These are phyloP conservation scores for Aspergillus hiratsukae DNA, from an alignment of 2,329 filamentous ascomycete genomes.

Conservation along the genomic window DNA sequence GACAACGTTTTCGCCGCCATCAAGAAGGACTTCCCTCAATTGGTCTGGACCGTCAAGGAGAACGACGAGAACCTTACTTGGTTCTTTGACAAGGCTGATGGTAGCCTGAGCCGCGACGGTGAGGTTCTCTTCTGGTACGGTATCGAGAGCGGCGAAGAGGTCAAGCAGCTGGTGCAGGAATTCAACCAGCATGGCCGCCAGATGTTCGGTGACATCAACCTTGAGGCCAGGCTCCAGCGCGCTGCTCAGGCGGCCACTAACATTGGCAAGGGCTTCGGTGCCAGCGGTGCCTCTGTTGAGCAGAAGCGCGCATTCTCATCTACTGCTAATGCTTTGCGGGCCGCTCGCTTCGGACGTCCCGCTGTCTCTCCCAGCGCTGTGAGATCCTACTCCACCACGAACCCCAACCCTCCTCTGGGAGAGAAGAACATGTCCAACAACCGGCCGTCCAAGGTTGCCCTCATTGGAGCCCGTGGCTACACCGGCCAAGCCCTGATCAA, in stretches of 20 bases:
- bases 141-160: constrained; percentile 73
- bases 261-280: constrained; percentile 44
- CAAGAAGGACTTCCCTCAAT: constrained; percentile 85
- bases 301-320: constrained; percentile 68
- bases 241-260: constrained; percentile 67
- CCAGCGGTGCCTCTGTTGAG: constrained; percentile 47
- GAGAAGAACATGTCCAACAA: constrained; percentile 83
- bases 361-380: constrained; percentile 26
- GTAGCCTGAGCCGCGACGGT: constrained; percentile 77
- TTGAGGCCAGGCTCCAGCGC: constrained; percentile 77
- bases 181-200: constrained; percentile 77
- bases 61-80: constrained; percentile 95
- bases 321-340: constrained; percentile 38
- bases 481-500: constrained; percentile 88
- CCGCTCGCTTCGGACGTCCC: constrained; percentile 28
- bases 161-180: constrained; percentile 76
- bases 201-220: constrained; percentile 85
- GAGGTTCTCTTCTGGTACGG: constrained; percentile 97
- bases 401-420: constrained; percentile 85
- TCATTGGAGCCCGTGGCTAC: constrained; percentile 90
- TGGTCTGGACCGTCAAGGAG: constrained; percentile 95
- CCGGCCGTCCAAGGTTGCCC: constrained; percentile 71
- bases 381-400: constrained; percentile 47
- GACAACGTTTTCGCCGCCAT: constrained; percentile 93
- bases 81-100: constrained; percentile 97